Percentiles rank a stretch among this genome's conserved stretches.
phyloP scores from a whole-genome alignment of 2,329 filamentous ascomycete species.

The Hypoxylon sp. region DNA sequence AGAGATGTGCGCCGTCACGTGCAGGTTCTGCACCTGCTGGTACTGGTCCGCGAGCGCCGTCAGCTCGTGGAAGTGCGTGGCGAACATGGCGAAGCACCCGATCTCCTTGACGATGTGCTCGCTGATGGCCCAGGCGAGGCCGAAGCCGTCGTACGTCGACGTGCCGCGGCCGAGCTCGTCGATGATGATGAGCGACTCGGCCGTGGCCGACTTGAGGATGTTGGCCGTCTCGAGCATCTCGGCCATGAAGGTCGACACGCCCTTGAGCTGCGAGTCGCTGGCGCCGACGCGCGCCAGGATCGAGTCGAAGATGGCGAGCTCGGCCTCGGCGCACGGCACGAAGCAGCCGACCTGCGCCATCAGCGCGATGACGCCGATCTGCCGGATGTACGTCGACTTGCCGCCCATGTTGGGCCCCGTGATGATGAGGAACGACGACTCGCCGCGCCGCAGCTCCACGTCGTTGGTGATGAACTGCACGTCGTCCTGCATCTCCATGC shows the following conservation, averaged over 20 bases:
- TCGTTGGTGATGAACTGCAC: conserved; percentile 99
- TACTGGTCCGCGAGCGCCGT: conserved; percentile 89
- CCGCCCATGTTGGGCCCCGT: conserved; percentile 99
- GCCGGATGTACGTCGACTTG: conserved; percentile 97
- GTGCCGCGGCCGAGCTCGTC: conserved; percentile 97
- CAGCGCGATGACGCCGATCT: conserved; percentile 94
- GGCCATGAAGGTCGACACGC: conserved; percentile 98
- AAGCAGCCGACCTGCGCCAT: conserved; percentile 98
- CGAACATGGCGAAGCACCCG: conserved; percentile 91
- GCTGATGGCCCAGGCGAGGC: conserved; percentile 98
- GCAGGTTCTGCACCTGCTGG: conserved; percentile 88
- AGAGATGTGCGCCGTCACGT: conserved; percentile 93
- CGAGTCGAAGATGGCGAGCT: conserved; percentile 94
- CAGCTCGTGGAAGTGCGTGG: conserved; percentile 97
- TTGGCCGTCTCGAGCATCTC: conserved; percentile 99
- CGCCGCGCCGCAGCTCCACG: conserved; percentile 77
- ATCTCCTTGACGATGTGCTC: conserved; percentile 98
- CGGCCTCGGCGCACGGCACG: conserved; percentile 88
- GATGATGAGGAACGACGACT: conserved; percentile 93
- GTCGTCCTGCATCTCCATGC: conserved; percentile 98
- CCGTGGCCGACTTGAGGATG: conserved; percentile 95
- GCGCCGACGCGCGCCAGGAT: conserved; percentile 96
- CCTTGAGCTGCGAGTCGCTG: conserved; percentile 95
- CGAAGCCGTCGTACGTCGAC: conserved; percentile 97
- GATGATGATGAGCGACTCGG: conserved; percentile 96